Evolutionary conservation across 73 alveolate species (phyloP), one percentile per base, ranked within the genome.

Genomic region (Urostyla sp.): DNA sequence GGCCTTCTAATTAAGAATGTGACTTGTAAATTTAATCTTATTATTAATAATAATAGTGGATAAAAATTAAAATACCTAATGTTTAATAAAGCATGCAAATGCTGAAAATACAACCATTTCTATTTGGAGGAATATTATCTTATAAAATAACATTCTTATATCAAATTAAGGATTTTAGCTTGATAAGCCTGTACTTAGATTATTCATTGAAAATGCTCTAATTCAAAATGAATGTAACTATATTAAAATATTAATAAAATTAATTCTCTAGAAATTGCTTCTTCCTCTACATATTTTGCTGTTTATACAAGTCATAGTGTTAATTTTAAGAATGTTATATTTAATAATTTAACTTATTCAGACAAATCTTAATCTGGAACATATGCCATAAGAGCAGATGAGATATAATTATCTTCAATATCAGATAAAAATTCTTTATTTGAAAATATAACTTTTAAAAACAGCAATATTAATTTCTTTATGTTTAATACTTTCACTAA

Each of bases 401-500:
- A 55, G 30, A 8, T 6, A 43, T 18, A 26, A 5, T 11, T 55
- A 21, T 21, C 16, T 16, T 3, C 16, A 20, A 55, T 8, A 10
- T 24, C 8, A 20, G 4, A 43, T 16, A 18, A 5, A 7, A 24
- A 55, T 55, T 26, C 18, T 55, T 3, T 4, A 55, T 18, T 55
- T 3, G 30, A 26, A 8, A 55, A 55, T 30, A 24, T 55, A 20
- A 55, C 24, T 16, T 55, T 6, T 24, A 43, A 26, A 18, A 24
- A 55, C 10, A 55, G 46, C 72, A 26, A 11, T 26, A 55, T 55
- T 6, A 55, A 21, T 20, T 55, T 55, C 72, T 55, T 55, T 30
- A 8, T 20, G 4, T 30, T 55, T 24, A 5, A 24, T 4, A 7
- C 5, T 11, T 16, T 55, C 10, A 6, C 72, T 2, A 55, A 55